A percentile compares a stretch with the other conserved stretches of the same genome.
Evolutionary conservation across 495 filamentous ascomycete genomes (phyloP).

Genomic region (Collariella sp.): DNA sequence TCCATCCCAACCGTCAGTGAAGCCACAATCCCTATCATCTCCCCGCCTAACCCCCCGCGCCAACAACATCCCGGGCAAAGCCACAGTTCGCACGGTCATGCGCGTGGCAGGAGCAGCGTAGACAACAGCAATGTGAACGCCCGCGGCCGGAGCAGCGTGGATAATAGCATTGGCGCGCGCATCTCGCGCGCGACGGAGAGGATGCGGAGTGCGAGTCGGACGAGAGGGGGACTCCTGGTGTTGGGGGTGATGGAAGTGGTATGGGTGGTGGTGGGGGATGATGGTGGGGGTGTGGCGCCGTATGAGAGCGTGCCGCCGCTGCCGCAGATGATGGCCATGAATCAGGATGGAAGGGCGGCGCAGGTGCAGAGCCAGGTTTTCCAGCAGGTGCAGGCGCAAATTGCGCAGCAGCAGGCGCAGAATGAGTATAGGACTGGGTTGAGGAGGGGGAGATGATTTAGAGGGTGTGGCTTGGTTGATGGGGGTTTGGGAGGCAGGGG

Average conservation of each 20-base stretch:
- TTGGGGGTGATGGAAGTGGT: slow-evolving; percentile 2
- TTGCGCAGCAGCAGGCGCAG: slow-evolving; percentile 21
- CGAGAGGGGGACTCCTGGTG: slow-evolving; percentile 18
- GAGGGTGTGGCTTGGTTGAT: background rate
- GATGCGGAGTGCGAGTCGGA: slow-evolving; percentile 58
- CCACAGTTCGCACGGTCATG: slow-evolving; percentile 53
- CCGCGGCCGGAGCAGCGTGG: slow-evolving; percentile 37
- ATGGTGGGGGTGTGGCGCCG: slow-evolving; percentile 18
- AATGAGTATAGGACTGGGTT: slow-evolving; percentile 38
- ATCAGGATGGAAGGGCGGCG: background rate
- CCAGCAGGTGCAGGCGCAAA: slow-evolving; percentile 18
- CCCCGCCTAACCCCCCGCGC: slow-evolving; percentile 25
- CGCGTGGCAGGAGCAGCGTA: slow-evolving; percentile 55
- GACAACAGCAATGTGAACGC: slow-evolving; percentile 44
- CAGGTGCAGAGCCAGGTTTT: slow-evolving; percentile 14
- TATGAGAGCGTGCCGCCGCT: slow-evolving; percentile 49
- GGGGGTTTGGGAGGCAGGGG: no score
- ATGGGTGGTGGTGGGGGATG: background rate
- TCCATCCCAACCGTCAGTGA: slow-evolving; percentile 14
- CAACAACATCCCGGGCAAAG: no score
- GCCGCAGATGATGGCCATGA: background rate
- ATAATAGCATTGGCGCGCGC: slow-evolving; percentile 47
- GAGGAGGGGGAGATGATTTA: slow-evolving; percentile 38
- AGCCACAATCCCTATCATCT: slow-evolving; percentile 26
- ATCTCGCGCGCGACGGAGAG: slow-evolving; percentile 59